Evolutionary conservation across 106 monocot species (phyloP).

Genomic region (Dactylorhiza incarnata): DNA sequence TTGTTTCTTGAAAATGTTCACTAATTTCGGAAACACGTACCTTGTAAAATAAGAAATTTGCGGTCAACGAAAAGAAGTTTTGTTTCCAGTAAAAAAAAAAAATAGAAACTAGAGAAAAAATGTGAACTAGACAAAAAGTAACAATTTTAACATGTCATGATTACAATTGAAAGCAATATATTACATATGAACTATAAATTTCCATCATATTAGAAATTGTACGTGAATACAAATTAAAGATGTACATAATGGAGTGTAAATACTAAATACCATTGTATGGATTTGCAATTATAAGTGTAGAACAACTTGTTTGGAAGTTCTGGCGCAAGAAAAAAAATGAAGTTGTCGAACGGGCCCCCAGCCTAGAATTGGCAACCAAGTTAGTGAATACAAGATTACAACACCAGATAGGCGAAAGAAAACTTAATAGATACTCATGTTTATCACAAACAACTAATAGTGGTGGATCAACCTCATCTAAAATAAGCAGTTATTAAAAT

Average conservation of each 20-base stretch:
- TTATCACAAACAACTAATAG: no score
- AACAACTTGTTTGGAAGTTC: neutral
- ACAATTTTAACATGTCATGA: no score
- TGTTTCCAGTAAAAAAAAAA: no score
- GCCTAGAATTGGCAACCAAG: neutral
- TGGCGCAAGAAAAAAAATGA: neutral
- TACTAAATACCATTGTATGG: constrained; percentile 6
- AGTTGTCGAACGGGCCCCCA: neutral
- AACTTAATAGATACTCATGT: neutral
- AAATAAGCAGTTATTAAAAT: no score
- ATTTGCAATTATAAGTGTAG: neutral
- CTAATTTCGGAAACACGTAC: no score
- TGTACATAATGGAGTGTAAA: neutral
- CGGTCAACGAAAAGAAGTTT: no score
- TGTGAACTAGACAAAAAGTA: no score
- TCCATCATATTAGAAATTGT: neutral
- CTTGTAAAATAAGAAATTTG: no score
- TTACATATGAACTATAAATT: neutral
- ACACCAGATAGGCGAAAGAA: neutral
- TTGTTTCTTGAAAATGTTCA: neutral
- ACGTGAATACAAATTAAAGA: neutral
- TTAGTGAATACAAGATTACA: neutral
- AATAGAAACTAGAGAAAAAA: no score
- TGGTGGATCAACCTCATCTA: no score
- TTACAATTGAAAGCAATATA: neutral